Evolutionary conservation across 2,329 filamentous ascomycete species (phyloP), one percentile per base, ranked within the genome.

Genomic region (Fusarium clavum): DNA sequence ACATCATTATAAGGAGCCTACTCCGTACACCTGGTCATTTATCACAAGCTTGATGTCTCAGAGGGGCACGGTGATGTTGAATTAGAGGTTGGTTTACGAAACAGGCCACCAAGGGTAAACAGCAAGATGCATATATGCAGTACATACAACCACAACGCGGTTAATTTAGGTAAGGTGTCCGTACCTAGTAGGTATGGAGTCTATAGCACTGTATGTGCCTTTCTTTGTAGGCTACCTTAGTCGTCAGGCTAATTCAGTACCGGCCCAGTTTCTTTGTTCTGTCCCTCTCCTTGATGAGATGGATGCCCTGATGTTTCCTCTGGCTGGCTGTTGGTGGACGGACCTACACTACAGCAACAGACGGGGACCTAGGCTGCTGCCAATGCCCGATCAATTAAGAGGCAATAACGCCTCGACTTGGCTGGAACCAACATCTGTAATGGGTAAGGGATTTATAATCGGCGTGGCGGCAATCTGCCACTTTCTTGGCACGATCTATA

Each of bases 401-500:
- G 34, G 34, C 12, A n/a, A 29, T 7, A 22, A 29, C 32, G 16
- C 34, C 40, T n/a, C n/a, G 3, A 10, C 18, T 25, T 38, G 47
- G 47, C 30, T 52, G 20, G 32, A 52, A 40, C 22, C 32, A 52
- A n/a, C 24, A 52, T 29, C 24, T 52, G 49, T 27, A 52, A 25
- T 43, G 34, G 34, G 34, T n/a, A 38, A 38, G 34, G 34, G 34
- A 38, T 40, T n/a, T 52, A 52, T 41, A 52, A 52, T 41, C 34
- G 9, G 18, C 20, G 49, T 52, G 49, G 49, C 34, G 49, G 49
- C 43, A 49, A 57, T 53, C 62, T 68, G 67, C 62, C 67, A 70
- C 51, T 46, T 41, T 68, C 67, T 64, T 70, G 62, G 67, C 67
- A 38, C 52, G 48, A 68, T 59, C 57, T 63, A 45, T 55, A 43